These are phyloP conservation scores for Aspergillus mulundensis DNA, from an alignment of 495 filamentous ascomycete genomes.

Conservation along the genomic window DNA sequence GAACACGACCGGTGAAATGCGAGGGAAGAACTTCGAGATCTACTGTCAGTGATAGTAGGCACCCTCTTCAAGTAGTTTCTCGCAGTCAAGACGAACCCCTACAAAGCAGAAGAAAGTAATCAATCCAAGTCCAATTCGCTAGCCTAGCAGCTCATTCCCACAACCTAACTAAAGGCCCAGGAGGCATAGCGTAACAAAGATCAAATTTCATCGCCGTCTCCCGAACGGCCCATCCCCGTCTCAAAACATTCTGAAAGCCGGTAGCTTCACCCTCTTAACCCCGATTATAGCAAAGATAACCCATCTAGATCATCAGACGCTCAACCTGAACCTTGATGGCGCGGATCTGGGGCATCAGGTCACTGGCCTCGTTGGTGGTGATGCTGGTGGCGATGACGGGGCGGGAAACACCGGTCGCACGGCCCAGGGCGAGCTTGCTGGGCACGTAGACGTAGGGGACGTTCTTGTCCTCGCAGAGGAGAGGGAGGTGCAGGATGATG, in stretches of 20 bases:
- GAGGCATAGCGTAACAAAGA: neutral
- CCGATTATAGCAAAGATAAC: neutral
- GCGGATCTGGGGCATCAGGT: constrained; percentile 80
- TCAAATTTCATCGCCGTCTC: neutral
- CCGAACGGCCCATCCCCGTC: neutral
- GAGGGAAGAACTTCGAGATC: no score
- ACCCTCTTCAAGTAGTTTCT: no score
- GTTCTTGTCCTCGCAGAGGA: constrained; percentile 84
- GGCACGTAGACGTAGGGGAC: constrained; percentile 62
- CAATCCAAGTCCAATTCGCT: constrained; percentile 1
- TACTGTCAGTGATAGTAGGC: no score
- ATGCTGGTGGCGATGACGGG: constrained; percentile 85
- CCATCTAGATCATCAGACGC: constrained; percentile 79
- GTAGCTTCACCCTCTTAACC: neutral
- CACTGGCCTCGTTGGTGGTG: constrained; percentile 89
- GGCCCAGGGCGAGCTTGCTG: constrained; percentile 70
- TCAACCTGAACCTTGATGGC: constrained; percentile 92
- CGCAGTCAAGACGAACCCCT: no score
- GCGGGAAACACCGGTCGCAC: constrained; percentile 69
- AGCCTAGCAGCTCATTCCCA: neutral
- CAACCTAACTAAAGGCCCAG: constrained; percentile 1
- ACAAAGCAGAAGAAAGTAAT: no score
- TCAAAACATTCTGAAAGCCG: neutral
- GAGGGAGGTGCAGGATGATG: constrained; percentile 87
- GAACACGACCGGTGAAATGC: no score